These are phyloP conservation scores for Spiromastix sp. DNA, from an alignment of 2,329 filamentous ascomycete genomes.

Conservation along the genomic window DNA sequence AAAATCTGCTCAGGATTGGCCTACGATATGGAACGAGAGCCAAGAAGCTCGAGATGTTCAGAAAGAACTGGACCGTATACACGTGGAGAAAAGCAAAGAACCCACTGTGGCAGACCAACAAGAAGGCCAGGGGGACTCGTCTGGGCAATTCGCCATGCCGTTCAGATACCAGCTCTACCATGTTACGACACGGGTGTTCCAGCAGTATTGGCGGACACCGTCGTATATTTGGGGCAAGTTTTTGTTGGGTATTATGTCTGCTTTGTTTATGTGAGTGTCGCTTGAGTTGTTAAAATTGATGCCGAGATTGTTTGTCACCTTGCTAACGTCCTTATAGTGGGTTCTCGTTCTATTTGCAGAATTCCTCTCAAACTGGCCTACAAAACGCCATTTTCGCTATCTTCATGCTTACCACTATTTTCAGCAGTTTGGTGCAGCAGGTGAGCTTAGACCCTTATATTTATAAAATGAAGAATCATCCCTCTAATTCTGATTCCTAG, in stretches of 20 bases:
- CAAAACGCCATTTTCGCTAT: conserved; percentile 82
- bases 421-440: conserved; percentile 45
- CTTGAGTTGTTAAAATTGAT: neutral
- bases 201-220: conserved; percentile 83
- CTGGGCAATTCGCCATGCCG: conserved; percentile 65
- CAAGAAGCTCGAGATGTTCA: conserved; percentile 44
- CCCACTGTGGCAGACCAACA: conserved; percentile 18
- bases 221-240: conserved; percentile 76
- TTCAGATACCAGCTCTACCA: conserved; percentile 55
- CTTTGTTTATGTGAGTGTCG: conserved; percentile 54
- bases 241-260: conserved; percentile 48
- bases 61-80: conserved; percentile 48
- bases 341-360: conserved; percentile 66
- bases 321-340: conserved; percentile 56
- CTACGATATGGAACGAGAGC: conserved; percentile 49
- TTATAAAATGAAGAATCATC: neutral
- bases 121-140: conserved; percentile 34
- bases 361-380: conserved; percentile 63
- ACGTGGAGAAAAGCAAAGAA: conserved; percentile 34
- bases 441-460: conserved; percentile 35
- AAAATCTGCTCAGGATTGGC: conserved; percentile 55
- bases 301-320: too few relatives aligned
- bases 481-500: conserved; percentile 8
- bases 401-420: conserved; percentile 59
- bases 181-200: conserved; percentile 64